Evolutionary conservation across 2,329 filamentous ascomycete species (phyloP).

Genomic region (Trichoderma sp.): DNA sequence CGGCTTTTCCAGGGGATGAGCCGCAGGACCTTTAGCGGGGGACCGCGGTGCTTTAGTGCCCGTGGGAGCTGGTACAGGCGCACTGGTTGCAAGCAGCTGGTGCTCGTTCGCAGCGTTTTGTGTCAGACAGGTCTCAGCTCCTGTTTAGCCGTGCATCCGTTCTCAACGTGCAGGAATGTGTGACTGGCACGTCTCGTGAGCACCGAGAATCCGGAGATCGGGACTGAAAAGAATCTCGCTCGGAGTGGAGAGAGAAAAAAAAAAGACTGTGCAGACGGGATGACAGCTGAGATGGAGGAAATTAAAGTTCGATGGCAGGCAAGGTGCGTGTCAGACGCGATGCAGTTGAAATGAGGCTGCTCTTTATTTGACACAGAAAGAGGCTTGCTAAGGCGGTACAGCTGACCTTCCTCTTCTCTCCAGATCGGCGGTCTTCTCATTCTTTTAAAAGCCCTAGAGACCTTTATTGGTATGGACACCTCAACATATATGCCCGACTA

Average conservation of each 20-base stretch:
- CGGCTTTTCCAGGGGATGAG: not conserved
- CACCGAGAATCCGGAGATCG: not conserved
- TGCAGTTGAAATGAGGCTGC: not conserved
- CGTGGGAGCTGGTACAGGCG: not conserved
- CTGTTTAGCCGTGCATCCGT: not conserved
- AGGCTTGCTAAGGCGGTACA: not conserved
- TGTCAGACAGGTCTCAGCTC: slow-evolving; percentile 14
- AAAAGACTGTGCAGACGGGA: not conserved
- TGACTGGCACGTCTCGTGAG: not conserved
- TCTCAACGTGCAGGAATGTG: not conserved
- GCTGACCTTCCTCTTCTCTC: not conserved
- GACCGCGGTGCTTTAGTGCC: not conserved
- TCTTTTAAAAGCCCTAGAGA: not conserved
- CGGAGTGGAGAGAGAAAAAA: too few relatives aligned
- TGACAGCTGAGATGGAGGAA: not conserved
- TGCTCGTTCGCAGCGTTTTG: not conserved
- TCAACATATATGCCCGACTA: not conserved
- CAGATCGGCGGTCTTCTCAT: not conserved
- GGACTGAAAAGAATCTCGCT: too few relatives aligned
- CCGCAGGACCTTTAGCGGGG: not conserved
- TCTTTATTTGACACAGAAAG: not conserved
- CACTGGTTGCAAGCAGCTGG: not conserved
- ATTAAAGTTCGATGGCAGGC: not conserved
- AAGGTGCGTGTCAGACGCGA: not conserved
- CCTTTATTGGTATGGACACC: not conserved